Evolutionary conservation across 1,284 basidiomycete genomes (phyloP).

Genomic region (Ustilago cynodontis): DNA sequence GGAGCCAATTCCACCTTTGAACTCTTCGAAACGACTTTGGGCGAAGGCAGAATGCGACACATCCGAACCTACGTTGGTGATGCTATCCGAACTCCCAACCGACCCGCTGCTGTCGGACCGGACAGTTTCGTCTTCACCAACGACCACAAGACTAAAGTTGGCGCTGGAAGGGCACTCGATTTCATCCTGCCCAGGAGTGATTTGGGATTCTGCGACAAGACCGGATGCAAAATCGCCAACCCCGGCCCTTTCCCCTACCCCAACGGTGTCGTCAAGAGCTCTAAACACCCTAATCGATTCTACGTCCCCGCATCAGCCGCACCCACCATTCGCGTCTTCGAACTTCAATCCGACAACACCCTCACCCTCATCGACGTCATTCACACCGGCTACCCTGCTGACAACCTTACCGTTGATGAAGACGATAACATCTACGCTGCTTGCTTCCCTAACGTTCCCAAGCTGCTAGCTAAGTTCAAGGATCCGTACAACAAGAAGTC

Average conservation of each 20-base stretch:
- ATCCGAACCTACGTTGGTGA: constrained; percentile 76
- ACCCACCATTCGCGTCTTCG: constrained; percentile 44
- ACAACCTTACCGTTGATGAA: constrained; percentile 56
- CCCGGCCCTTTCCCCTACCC: constrained; percentile 40
- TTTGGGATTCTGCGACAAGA: constrained; percentile 53
- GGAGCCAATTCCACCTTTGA: constrained; percentile 81
- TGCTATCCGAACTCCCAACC: constrained; percentile 77
- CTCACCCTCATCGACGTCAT: constrained; percentile 51
- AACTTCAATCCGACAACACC: constrained; percentile 56
- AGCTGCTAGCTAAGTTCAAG: constrained; percentile 39
- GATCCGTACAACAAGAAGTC: constrained; percentile 37
- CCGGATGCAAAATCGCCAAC: constrained; percentile 59
- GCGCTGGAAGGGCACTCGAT: constrained; percentile 31
- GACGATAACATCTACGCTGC: constrained; percentile 53
- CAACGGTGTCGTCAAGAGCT: constrained; percentile 48
- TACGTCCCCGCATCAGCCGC: constrained; percentile 46
- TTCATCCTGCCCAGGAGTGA: constrained; percentile 38
- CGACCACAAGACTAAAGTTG: constrained; percentile 56
- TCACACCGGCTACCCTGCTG: constrained; percentile 48
- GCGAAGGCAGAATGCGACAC: constrained; percentile 73
- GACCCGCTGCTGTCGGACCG: constrained; percentile 74
- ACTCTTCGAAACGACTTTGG: constrained; percentile 76
- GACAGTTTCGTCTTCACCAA: constrained; percentile 64
- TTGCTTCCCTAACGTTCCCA: constrained; percentile 47
- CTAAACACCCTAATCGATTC: constrained; percentile 34